Conservation (phyloP, 2,329 filamentous ascomycete species). For the Fusarium nisikadoi region DNA sequence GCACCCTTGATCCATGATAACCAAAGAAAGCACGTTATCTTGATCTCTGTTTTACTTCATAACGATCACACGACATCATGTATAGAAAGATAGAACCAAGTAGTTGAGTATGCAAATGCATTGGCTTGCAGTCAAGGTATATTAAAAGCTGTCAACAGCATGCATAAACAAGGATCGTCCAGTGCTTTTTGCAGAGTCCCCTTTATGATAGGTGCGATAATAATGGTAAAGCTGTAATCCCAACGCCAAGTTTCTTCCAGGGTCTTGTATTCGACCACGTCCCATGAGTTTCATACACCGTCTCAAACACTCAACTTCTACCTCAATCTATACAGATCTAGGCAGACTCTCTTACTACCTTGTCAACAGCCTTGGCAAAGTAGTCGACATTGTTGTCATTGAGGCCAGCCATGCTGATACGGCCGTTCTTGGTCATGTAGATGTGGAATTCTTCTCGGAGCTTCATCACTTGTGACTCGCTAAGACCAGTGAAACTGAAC, state of each 20-base stretch:
- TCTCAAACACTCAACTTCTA: slow-evolving; percentile 29
- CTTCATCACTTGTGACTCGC: slow-evolving; percentile 76
- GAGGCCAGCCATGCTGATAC: slow-evolving; percentile 98
- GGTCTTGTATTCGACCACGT: slow-evolving; percentile 42
- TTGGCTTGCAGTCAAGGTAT: slow-evolving; percentile 34
- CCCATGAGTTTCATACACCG: slow-evolving; percentile 40
- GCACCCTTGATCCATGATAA: slow-evolving; percentile 4
- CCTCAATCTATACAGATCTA: slow-evolving; percentile 18
- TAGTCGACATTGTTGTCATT: slow-evolving; percentile 94
- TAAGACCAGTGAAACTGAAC: slow-evolving; percentile 93
- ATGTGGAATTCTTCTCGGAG: slow-evolving; percentile 78
- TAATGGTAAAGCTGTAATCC: slow-evolving; percentile 38
- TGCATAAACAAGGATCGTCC: slow-evolving; percentile 38
- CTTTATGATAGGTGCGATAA: slow-evolving; percentile 38
- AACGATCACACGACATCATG: slow-evolving; percentile 2
- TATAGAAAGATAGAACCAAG: neutral
- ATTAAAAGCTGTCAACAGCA: slow-evolving; percentile 34
- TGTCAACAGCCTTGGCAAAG: slow-evolving; percentile 88
- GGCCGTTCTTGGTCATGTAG: slow-evolving; percentile 97
- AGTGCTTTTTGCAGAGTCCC: slow-evolving; percentile 43
- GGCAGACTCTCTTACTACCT: slow-evolving; percentile 68
- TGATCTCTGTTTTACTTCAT: neutral
- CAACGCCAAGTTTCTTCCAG: slow-evolving; percentile 41
- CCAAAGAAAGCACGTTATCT: neutral
- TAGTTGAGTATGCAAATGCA: slow-evolving; percentile 20